Conservation (phyloP, 768 basidiomycete species). For the Boletus insuetus region DNA sequence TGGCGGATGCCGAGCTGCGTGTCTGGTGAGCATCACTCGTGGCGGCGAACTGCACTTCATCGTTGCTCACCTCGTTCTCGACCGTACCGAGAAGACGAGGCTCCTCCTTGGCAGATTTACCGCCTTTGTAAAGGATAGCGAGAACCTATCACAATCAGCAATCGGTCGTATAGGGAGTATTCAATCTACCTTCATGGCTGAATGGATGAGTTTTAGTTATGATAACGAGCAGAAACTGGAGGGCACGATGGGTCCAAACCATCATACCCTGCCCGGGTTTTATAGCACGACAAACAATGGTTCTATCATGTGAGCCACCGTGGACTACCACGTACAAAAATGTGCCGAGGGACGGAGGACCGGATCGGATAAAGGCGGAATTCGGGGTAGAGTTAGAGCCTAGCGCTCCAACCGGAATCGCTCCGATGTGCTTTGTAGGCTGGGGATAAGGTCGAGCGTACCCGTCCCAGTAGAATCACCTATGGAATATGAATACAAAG, state of each 20-base stretch:
- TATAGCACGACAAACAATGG: slow-evolving; percentile 12
- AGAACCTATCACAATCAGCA: slow-evolving; percentile 47
- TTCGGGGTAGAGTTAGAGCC: neutral
- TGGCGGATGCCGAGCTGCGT: slow-evolving; percentile 65
- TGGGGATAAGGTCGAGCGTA: neutral
- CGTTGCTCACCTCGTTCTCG: slow-evolving; percentile 63
- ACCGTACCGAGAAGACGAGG: slow-evolving; percentile 76
- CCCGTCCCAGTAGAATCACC: neutral
- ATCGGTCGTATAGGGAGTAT: neutral
- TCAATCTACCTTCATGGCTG: slow-evolving; percentile 43
- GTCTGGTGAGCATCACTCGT: neutral
- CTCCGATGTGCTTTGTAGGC: neutral
- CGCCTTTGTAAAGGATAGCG: slow-evolving; percentile 72
- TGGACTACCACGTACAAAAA: neutral
- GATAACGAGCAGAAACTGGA: slow-evolving; percentile 5
- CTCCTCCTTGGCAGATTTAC: slow-evolving; percentile 62
- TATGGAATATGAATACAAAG: too few relatives aligned
- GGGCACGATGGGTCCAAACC: slow-evolving; percentile 1
- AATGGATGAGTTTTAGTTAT: neutral
- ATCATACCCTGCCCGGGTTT: slow-evolving; percentile 3
- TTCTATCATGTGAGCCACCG: neutral
- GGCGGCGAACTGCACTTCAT: neutral
- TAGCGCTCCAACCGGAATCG: slow-evolving; percentile 3
- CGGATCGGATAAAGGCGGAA: neutral
- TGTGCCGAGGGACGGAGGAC: too few relatives aligned